Evolutionary conservation across 2,329 filamentous ascomycete genomes (phyloP).

Genomic region (Fonsecaea multimorphosa): DNA sequence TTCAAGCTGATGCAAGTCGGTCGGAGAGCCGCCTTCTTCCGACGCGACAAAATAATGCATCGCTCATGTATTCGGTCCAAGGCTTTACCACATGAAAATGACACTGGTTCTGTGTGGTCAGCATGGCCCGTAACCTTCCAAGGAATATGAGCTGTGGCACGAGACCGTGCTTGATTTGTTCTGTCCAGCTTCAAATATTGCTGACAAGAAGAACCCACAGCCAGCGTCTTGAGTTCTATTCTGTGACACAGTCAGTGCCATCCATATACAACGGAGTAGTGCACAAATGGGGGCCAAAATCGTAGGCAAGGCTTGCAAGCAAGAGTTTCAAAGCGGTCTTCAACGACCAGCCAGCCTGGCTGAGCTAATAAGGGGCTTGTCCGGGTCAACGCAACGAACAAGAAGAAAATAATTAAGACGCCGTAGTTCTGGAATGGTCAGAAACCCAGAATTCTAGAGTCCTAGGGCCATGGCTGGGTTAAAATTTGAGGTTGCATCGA

Average conservation of each 20-base stretch:
- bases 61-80: background rate
- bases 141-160: background rate
- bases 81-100: background rate
- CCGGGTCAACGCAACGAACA: background rate
- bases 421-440: conserved; percentile 20
- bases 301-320: background rate
- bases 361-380: background rate
- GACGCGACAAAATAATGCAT: background rate
- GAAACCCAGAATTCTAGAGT: conserved; percentile 9
- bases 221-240: background rate
- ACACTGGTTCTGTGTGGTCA: background rate
- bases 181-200: background rate
- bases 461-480: conserved; percentile 7
- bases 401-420: too few species aligned
- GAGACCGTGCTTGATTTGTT: background rate
- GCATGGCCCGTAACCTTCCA: background rate
- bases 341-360: background rate
- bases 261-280: background rate
- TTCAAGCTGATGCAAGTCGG: conserved; percentile 10
- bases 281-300: background rate
- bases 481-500: conserved; percentile 29
- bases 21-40: conserved; percentile 8
- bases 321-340: conserved; percentile 3
- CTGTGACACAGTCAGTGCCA: conserved; percentile 1
- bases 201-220: background rate